A percentile compares a stretch with the other conserved stretches of the same genome.
Conservation (phyloP, 768 basidiomycete species). For the Suillus fuscotomentosus region DNA sequence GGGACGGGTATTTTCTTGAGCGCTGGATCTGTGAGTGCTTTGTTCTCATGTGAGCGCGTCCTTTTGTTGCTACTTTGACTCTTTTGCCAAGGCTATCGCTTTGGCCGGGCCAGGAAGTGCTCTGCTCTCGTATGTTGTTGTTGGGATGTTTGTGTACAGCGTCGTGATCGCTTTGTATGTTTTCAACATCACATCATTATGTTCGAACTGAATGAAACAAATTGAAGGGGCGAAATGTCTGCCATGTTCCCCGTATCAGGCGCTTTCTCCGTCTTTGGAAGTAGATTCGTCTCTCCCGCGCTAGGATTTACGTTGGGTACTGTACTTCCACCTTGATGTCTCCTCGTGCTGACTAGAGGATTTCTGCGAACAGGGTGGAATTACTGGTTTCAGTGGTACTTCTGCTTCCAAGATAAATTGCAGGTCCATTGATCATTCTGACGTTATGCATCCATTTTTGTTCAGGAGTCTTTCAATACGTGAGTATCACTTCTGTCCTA, state of each 20-base stretch:
- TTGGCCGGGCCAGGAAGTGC: constrained; percentile 61
- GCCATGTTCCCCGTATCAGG: constrained; percentile 62
- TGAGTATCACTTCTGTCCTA: constrained; percentile 17
- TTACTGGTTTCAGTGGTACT: constrained; percentile 53
- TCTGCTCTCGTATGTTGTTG: constrained; percentile 58
- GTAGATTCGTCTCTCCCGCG: constrained; percentile 58
- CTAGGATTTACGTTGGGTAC: constrained; percentile 58
- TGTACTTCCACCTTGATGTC: background rate
- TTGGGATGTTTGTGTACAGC: constrained; percentile 57
- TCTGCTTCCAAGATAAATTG: background rate
- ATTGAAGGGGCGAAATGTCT: constrained; percentile 61
- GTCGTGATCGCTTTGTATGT: constrained; percentile 59
- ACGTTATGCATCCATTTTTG: background rate
- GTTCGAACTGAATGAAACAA: background rate
- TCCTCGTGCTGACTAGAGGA: background rate
- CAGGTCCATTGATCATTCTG: constrained; percentile 6
- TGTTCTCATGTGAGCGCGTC: background rate
- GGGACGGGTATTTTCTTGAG: constrained; percentile 64
- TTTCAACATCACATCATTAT: background rate
- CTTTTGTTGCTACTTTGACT: background rate
- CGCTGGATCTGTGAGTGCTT: constrained; percentile 46
- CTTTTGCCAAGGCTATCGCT: constrained; percentile 41
- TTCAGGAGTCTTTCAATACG: constrained; percentile 39
- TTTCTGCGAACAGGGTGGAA: constrained; percentile 43
- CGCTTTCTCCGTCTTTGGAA: constrained; percentile 56